Conservation (phyloP, 1,139 yeast genomes). For the Taiozyma onychis region DNA sequence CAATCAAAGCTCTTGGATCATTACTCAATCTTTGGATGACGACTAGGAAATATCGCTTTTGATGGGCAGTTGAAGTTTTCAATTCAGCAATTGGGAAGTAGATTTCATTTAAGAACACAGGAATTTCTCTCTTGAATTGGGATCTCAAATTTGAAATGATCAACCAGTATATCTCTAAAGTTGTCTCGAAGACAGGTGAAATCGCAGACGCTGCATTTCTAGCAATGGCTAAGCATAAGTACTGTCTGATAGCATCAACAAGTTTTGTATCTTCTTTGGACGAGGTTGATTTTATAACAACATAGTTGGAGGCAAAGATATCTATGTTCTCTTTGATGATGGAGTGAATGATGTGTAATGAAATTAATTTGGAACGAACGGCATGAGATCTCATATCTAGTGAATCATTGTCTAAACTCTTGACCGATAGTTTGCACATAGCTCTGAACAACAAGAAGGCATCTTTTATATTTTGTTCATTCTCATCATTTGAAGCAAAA, state of each 20-base stretch:
- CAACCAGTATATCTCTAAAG: conserved; percentile 91
- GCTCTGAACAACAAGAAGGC: conserved; percentile 91
- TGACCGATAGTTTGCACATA: conserved; percentile 88
- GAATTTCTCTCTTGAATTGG: conserved; percentile 87
- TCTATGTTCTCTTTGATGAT: conserved; percentile 82
- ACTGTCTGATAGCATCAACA: conserved; percentile 78
- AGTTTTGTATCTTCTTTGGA: conserved; percentile 59
- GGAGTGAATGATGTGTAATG: conserved; percentile 83
- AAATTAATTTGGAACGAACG: conserved; percentile 82
- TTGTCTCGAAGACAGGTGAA: conserved; percentile 88
- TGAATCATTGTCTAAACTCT: conserved; percentile 65
- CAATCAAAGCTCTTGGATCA: conserved; percentile 88
- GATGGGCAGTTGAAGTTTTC: conserved; percentile 88
- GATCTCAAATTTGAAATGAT: conserved; percentile 76
- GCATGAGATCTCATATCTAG: conserved; percentile 88
- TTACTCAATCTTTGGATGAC: conserved; percentile 75
- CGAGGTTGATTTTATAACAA: conserved; percentile 52
- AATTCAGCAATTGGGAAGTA: conserved; percentile 92
- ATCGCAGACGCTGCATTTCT: conserved; percentile 91
- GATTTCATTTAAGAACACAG: conserved; percentile 88
- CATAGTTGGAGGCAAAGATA: conserved; percentile 63
- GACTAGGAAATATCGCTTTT: conserved; percentile 78
- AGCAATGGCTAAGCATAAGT: conserved; percentile 74
- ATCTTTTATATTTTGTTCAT: conserved; percentile 74
- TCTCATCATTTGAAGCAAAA: conserved; percentile 40